Evolutionary conservation across 2,329 filamentous ascomycete species (phyloP), one percentile per base, ranked within the genome.

Genomic region (Colletotrichum theobromicola): DNA sequence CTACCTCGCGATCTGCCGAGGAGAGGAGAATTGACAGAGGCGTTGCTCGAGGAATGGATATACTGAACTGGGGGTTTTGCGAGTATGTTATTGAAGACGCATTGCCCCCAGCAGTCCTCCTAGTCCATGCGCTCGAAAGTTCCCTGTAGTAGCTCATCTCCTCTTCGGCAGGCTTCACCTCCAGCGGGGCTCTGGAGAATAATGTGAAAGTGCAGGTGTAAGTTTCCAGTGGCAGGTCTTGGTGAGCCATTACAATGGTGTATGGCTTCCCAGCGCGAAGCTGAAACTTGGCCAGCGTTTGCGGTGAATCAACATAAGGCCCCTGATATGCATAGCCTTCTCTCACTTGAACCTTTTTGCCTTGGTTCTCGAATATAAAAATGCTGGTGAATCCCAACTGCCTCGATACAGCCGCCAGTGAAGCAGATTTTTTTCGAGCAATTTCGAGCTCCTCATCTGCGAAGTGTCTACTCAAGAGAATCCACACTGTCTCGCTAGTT

Each of bases 271-370:
- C 82, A 5, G 86, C 84, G 35, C 78, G 77, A 7, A 82, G 78
- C 13, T 82, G 77, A 5, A 98, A 89, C 72, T 94, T 93, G 58
- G 97, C 91, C 9, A 99, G 90, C 1, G 94, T 98, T 82, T 98
- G 97, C 2, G 95, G 95, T 4, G 96, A 97, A 83, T 98, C 96
- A 37, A 98, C 95, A 76, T 95, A 98, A n/a, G 95, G 94, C 1
- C 94, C 94, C 42, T 93, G 92, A 78, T 94, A 92, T 1, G 94
- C 82, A 28, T 92, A 90, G 8, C 91, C 91, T 70, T 96, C 94
- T 67, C 91, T 92, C 16, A 97, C 87, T 77, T 95, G 93, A 0
- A 98, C 92, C 63, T 92, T 90, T 42, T 91, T 88, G 4, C 96
- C 96, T 50, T 88, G 82, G 34, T 91, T 91, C 21, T 93, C 89